Base-by-base conservation (phyloP, 1,284 basidiomycete genomes). In the Ustilago hordei region DNA sequence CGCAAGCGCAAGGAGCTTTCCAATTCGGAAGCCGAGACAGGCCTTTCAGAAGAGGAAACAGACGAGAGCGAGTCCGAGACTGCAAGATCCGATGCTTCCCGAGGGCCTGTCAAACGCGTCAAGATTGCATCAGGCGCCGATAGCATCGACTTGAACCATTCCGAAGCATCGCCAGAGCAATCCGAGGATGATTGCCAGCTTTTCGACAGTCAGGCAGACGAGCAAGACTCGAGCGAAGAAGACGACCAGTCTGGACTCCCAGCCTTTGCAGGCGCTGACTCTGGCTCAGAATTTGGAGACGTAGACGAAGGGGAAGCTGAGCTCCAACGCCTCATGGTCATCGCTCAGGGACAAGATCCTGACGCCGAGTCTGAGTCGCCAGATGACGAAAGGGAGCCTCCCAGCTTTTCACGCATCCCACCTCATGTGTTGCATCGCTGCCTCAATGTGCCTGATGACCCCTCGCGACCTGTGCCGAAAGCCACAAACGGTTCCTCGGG, bases 401-500 rank as follows among this genome's bases (percentile, higher is more conserved):
- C 65, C 34, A 84, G 82, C 70, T 85, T 85, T 60, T 83, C 80
- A 19, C 64, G 48, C 17, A 85, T 85, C 36, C 64, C 69, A 34
- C 77, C 84, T 8, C 41, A 74, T 34, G 64, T 70, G 5, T 60
- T 85, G 38, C 83, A 85, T 61, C 64, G 53, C 31, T 71, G 74
- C 45, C 83, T 83, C 60, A 52, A 60, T 31, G 56, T 84, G 8
- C 59, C 76, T 34, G 55, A 73, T 55, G 65, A 76, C 60, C 60
- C 75, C 1, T 60, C 69, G 8, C 54, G 36, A 7, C 61, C 65
- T 2, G 45, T 54, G 34, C 35, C 55, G 1, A 35, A 55, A 17
- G 19, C 55, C 6, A 38, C 45, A 34, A 59, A 71, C 28, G 59
- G 63, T 13, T 15, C 41, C 34, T 23, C 50, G 0, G 34, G 35